phyloP scores from a whole-genome alignment of 2,329 filamentous ascomycete genomes.

The Arthrobotrys sphaeroides region DNA sequence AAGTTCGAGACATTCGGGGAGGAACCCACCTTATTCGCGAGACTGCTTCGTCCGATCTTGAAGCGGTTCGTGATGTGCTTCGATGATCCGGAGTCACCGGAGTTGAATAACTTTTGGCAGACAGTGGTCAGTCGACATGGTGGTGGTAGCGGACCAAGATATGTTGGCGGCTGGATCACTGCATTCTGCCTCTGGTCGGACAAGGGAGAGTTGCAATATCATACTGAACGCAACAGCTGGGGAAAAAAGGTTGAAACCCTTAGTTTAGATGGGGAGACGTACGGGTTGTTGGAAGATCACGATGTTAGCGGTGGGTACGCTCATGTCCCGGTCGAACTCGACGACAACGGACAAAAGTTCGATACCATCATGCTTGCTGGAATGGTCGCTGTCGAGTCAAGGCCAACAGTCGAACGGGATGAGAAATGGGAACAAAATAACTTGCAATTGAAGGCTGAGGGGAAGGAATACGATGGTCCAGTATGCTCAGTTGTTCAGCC shows the following conservation, averaged over 20 bases:
- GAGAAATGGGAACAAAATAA: conserved; percentile 40
- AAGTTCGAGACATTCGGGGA: conserved; percentile 63
- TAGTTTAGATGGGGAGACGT: conserved; percentile 55
- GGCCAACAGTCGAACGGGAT: conserved; percentile 37
- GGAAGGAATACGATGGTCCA: conserved; percentile 17
- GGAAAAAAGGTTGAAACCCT: conserved; percentile 17
- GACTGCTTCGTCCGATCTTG: conserved; percentile 64
- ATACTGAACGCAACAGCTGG: background rate
- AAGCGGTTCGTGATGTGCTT: conserved; percentile 64
- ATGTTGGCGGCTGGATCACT: conserved; percentile 65
- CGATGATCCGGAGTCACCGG: conserved; percentile 60
- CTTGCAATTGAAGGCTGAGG: conserved; percentile 14
- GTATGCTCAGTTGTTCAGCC: conserved; percentile 33
- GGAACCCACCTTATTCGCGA: conserved; percentile 62
- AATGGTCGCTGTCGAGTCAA: conserved; percentile 56
- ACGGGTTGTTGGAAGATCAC: conserved; percentile 56
- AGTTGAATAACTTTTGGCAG: conserved; percentile 63
- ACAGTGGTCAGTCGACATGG: conserved; percentile 58
- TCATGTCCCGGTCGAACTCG: conserved; percentile 60
- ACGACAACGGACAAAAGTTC: conserved; percentile 58
- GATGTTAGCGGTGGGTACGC: conserved; percentile 58
- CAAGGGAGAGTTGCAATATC: conserved; percentile 59
- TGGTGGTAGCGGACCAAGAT: conserved; percentile 59
- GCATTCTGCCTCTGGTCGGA: conserved; percentile 64
- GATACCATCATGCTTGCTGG: conserved; percentile 59